phyloP scores from a whole-genome alignment of 176 grass and related monocot species.

The Juncus inflexus region DNA sequence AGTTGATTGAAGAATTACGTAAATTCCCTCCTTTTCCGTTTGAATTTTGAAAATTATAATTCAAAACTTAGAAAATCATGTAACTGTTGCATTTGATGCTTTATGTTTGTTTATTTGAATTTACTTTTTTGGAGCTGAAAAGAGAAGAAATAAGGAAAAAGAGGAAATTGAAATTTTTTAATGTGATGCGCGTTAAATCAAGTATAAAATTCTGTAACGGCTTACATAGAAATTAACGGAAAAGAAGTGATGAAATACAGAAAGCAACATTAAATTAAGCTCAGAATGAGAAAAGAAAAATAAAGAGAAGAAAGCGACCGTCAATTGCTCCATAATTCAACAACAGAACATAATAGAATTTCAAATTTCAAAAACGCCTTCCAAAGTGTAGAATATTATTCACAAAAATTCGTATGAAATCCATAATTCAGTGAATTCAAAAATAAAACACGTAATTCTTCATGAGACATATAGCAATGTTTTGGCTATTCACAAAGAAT shows the following conservation, averaged over 20 bases:
- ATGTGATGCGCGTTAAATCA: not conserved
- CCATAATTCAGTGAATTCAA: no score
- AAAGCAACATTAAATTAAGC: no score
- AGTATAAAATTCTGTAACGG: conserved; percentile 5
- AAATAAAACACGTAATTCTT: not conserved
- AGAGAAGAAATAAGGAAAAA: not conserved
- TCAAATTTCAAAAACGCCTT: no score
- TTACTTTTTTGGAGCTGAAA: no score
- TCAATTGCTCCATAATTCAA: not conserved
- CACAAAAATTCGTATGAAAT: no score
- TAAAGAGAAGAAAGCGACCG: conserved; percentile 11
- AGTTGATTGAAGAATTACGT: no score
- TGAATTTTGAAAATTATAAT: no score
- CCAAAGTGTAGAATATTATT: no score
- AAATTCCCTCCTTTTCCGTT: no score
- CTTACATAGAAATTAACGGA: not conserved
- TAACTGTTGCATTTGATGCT: no score
- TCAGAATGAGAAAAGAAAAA: not conserved
- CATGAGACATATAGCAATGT: not conserved
- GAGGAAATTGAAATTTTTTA: conserved; percentile 3
- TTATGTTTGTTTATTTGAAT: no score
- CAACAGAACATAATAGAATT: not conserved
- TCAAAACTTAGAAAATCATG: no score
- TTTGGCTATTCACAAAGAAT: not conserved
- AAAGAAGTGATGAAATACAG: not conserved